Evolutionary conservation across 176 grass and related monocot genomes (phyloP), one percentile per base, ranked within the genome.

Genomic region (Musa schizocarpa): DNA sequence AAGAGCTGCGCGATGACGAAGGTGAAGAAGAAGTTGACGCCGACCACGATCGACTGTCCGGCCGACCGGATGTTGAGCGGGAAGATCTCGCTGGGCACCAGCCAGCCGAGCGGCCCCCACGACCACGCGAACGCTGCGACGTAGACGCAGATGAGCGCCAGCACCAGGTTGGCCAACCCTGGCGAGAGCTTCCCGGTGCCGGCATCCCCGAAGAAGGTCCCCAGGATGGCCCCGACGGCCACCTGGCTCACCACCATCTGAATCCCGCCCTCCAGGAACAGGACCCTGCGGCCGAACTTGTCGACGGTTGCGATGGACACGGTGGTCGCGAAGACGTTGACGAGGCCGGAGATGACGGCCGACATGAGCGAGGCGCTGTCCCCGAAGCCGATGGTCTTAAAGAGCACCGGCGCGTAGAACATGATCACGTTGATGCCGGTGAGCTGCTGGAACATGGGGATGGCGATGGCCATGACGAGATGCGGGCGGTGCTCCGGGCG

Each of bases 331-430:
- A 43, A 6, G 34, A 43, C 34, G 66, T 63, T 53, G n/a, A 71
- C 74, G 26, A 52, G 12, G n/a, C 81, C 81, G 19, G 81, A 69
- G 65, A 82, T 82, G n/a, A 82, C 74, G 13, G 74, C 73, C 9
- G 54, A 66, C 79, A 81, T 69, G 29, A 69, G 29, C 13, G 67
- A 69, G 14, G 67, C 67, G 67, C 67, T 50, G 67, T 23, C 50
- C n/a, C 86, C 86, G 88, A 90, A 87, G 0, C 88, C 84, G 8
- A 90, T 84, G 10, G 88, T 90, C 9, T 90, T 62, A 76, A 90
- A 87, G 8, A 90, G 88, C 58, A 90, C 88, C 0, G 88, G 88
- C 3, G 88, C 88, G 88, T 87, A 90, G 84, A 90, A 90, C 88
- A 90, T 24, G 84, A 90, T 87, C 26, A 87, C 88, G 84, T 90